Base-by-base conservation (phyloP, 2,329 filamentous ascomycete species). In the Trichoderma sp. region DNA sequence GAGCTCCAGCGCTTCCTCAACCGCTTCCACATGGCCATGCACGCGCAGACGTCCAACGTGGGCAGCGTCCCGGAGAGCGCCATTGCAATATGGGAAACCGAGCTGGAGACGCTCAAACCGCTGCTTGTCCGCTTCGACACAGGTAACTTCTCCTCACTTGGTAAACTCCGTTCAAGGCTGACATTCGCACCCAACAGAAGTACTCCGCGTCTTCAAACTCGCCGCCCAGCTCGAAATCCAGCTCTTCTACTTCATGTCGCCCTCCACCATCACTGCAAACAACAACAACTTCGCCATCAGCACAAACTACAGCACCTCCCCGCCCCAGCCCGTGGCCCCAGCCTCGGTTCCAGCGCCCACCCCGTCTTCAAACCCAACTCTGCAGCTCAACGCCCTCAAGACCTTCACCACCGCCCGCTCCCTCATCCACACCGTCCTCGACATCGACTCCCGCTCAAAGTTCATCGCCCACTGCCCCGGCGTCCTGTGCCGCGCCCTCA, bases 161-260 rank as follows among this genome's bases (percentile, higher is more conserved):
- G 3, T 24, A n/a, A n/a, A 2, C 2, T 18, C 18, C 16, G 16
- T 2, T 11, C 5, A 10, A 49, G 8, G 13, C 10, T 49, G 3
- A 24, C n/a, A 21, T 24, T 49, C 4, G 3, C 18, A 18, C 1
- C 24, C 18, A 3, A 72, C 71, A 84, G 84, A 85, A 49, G 75
- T 84, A 26, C 82, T 84, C 64, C 78, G 81, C 18, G 84, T 86
- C 72, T 83, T 83, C 59, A 76, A 84, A 10, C 75, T 86, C 4
- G 79, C 84, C 0, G 82, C 84, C 1, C 80, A 83, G 26, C 79
- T 86, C n/a, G 85, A 87, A 68, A 80, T 87, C 10, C 85, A 87
- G 70, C 76, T 79, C 1, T 86, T 83, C 75, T 86, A 86, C 77
- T 83, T 87, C 72, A 79, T 82, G 65, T 18, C 83, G 82, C 79